Conservation (phyloP, 2,329 filamentous ascomycete species). For the Davidsoniella eucalypti region DNA sequence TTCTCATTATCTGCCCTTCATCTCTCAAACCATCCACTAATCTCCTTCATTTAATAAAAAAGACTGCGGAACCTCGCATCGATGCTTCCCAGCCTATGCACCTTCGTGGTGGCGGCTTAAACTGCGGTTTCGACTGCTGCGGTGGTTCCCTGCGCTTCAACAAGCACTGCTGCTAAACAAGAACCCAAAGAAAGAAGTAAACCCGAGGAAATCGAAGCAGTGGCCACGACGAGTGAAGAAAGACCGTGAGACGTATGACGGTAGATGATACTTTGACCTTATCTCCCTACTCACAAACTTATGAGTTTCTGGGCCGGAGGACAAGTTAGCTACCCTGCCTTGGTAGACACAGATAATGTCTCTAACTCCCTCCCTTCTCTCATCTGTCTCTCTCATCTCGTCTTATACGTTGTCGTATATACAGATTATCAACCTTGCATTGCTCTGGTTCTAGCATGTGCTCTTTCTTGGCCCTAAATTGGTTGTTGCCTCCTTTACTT, state of each 20-base stretch:
- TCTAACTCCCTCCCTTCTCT: background rate
- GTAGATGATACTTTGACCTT: too few species aligned
- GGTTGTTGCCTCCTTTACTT: background rate
- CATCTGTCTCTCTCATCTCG: background rate
- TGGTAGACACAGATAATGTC: background rate
- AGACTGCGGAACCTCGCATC: constrained; percentile 16
- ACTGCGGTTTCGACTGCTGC: constrained; percentile 19
- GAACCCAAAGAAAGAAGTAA: too few species aligned
- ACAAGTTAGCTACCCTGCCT: background rate
- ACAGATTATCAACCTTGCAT: background rate
- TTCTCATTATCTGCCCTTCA: background rate
- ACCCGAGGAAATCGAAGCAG: too few species aligned
- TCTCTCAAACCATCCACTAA: background rate
- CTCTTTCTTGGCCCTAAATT: background rate
- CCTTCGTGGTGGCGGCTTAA: constrained; percentile 18
- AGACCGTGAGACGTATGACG: too few species aligned
- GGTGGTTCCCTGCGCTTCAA: constrained; percentile 18
- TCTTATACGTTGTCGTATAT: background rate
- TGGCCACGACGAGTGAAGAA: too few species aligned
- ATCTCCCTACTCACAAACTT: too few species aligned
- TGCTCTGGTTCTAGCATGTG: background rate
- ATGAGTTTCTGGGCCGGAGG: too few species aligned
- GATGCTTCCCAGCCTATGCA: constrained; percentile 13
- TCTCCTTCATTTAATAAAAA: background rate
- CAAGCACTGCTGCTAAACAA: constrained; percentile 18